Evolutionary conservation across 371 early-diverging fungal genomes (phyloP), one percentile per base, ranked within the genome.

Genomic region (Rhizopus microsporus): DNA sequence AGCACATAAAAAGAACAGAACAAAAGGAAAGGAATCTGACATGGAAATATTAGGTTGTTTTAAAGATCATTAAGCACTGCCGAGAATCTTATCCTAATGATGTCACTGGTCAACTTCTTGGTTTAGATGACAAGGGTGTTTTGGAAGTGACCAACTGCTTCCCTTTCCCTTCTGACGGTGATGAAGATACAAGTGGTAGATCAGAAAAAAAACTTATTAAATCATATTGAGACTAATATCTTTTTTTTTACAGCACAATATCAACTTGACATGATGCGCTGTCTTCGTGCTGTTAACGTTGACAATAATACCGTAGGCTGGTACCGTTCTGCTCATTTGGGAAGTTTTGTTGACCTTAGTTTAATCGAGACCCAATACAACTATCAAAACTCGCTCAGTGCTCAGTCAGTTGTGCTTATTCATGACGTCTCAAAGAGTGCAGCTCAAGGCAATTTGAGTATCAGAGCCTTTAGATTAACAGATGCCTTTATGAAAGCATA

Each of bases 241-340:
- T 32, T 51, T 9, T 45, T 45, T 48, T 34, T 55, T 67, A 65
- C 70, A 77, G 90, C 93, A 23, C 87, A 90, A 69, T 96, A 96
- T 76, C 95, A 95, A 80, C 69, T 91, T 37, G 93, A 91, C 60
- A 95, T 97, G 95, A 87, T 97, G 82, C 82, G 91, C 65, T 88
- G 91, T 74, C 81, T 96, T 68, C 89, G 93, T 58, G 91, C 93
- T 54, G 90, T 96, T 61, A 96, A 96, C 72, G 91, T 90, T 49
- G 98, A 98, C 69, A 90, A 93, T 71, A 93, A 93, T 83, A 88
- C 93, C 37, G 96, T 96, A 37, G 98, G 98, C n/a, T 95, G 97
- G 94, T 97, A 97, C 72, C 90, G 92, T 71, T 92, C 94, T 32
- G 86, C 94, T 44, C 84, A 88, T 62, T 74, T 94, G 70, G 93